Percentiles rank a stretch among this genome's conserved stretches.
These are phyloP conservation scores for Suhomyces wounanorum DNA, from an alignment of 1,139 yeast genomes.

Conservation along the genomic window DNA sequence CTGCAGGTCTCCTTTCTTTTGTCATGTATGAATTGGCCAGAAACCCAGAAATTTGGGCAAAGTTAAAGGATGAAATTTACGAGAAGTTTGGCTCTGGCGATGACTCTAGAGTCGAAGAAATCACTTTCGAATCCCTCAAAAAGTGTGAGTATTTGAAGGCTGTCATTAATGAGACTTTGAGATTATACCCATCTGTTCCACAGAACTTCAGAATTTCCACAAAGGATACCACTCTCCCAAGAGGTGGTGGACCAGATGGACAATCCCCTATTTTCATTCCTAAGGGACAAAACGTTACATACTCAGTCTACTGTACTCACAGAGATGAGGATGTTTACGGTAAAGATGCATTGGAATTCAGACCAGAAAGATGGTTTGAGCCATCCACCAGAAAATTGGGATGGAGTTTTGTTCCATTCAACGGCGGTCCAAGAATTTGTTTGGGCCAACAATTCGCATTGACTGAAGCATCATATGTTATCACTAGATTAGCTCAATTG, in stretches of 20 bases:
- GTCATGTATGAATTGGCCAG: slow-evolving; percentile 45
- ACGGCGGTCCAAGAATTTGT: slow-evolving; percentile 64
- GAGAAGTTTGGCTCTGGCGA: slow-evolving; percentile 39
- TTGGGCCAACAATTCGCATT: slow-evolving; percentile 62
- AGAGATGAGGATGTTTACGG: slow-evolving; percentile 49
- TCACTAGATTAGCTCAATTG: slow-evolving; percentile 37
- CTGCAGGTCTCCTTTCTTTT: slow-evolving; percentile 48
- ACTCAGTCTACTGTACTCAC: slow-evolving; percentile 49
- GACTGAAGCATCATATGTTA: slow-evolving; percentile 54
- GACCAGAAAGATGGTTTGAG: slow-evolving; percentile 55
- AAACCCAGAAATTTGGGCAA: slow-evolving; percentile 38
- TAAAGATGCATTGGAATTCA: slow-evolving; percentile 46
- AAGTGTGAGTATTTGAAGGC: slow-evolving; percentile 49
- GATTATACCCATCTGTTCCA: slow-evolving; percentile 61
- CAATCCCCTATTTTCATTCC: slow-evolving; percentile 43
- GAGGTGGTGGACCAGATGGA: slow-evolving; percentile 53
- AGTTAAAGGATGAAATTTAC: slow-evolving; percentile 36
- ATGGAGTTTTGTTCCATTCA: slow-evolving; percentile 58
- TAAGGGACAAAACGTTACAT: slow-evolving; percentile 49
- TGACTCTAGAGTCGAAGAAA: slow-evolving; percentile 28
- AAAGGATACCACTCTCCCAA: slow-evolving; percentile 50
- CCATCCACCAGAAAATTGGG: slow-evolving; percentile 37
- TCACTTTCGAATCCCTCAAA: slow-evolving; percentile 53
- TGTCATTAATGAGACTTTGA: slow-evolving; percentile 52
- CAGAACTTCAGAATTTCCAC: slow-evolving; percentile 49